Evolutionary conservation across 805 yeast genomes (phyloP).

Genomic region (Metschnikowia shivogae): DNA sequence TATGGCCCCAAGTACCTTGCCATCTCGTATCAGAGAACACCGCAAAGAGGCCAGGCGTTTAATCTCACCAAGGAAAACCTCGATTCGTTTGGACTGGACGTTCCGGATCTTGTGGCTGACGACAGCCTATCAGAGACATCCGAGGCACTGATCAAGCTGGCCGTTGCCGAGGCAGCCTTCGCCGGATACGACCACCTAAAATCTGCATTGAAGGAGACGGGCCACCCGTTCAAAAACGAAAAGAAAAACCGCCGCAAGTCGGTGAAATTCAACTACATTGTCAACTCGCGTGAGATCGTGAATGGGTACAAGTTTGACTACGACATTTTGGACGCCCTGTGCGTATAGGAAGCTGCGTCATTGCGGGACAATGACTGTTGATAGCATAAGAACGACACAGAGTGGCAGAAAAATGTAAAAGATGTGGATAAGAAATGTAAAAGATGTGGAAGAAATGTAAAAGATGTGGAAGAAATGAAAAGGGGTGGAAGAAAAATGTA

Average conservation of each 20-base stretch:
- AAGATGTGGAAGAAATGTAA: too few species aligned
- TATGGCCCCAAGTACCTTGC: constrained; percentile 44
- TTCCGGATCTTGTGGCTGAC: constrained; percentile 9
- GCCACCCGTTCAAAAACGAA: constrained; percentile 3
- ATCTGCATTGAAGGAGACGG: constrained; percentile 17
- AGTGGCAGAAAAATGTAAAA: not conserved
- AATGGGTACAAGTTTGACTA: constrained; percentile 43
- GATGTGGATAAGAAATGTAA: too few species aligned
- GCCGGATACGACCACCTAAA: constrained; percentile 17
- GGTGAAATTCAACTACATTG: constrained; percentile 41
- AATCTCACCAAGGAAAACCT: constrained; percentile 9
- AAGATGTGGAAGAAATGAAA: too few species aligned
- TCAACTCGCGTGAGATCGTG: constrained; percentile 43
- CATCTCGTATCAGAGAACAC: not conserved
- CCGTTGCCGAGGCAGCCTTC: constrained; percentile 6
- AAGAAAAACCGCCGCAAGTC: constrained; percentile 19
- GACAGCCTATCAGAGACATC: constrained; percentile 12
- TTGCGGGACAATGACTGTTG: not conserved
- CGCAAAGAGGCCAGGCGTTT: not conserved
- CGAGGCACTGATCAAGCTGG: constrained; percentile 7
- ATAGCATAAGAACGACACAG: not conserved
- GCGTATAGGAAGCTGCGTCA: constrained; percentile 18
- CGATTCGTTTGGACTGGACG: not conserved
- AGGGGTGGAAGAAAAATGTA: too few species aligned
- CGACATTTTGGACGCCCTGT: constrained; percentile 37